Evolutionary conservation across 108 stramenopile species (phyloP).

Genomic region (Aurantiochytrium sp.): DNA sequence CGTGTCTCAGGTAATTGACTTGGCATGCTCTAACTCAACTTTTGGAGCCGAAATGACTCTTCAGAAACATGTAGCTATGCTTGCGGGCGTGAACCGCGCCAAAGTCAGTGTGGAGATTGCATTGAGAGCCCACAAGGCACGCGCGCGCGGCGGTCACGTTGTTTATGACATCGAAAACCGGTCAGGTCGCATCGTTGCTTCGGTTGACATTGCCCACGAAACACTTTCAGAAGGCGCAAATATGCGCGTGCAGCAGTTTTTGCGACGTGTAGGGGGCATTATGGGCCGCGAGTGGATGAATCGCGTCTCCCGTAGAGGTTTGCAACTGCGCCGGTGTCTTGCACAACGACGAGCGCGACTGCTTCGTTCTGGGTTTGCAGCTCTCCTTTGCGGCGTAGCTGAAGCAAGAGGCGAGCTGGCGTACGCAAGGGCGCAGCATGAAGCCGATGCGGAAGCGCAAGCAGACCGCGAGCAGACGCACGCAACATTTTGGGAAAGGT

Average conservation of each 20-base stretch:
- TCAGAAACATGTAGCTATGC: background rate
- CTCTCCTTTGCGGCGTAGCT: background rate
- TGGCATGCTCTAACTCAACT: background rate
- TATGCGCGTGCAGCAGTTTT: background rate
- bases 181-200: background rate
- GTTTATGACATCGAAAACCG: background rate
- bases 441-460: background rate
- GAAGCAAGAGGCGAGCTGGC: background rate
- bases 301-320: background rate
- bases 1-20: background rate
- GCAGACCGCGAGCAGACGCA: background rate
- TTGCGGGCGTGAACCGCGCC: background rate
- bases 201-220: background rate
- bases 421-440: background rate
- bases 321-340: background rate
- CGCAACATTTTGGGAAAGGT: background rate
- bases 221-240: background rate
- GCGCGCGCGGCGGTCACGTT: background rate
- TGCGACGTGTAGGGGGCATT: background rate
- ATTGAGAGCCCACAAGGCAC: background rate
- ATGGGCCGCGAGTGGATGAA: background rate
- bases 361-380: background rate
- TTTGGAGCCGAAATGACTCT: background rate
- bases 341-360: background rate
- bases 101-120: background rate